Conservation (phyloP, 768 basidiomycete genomes). For the Pleurotus ostreatus region DNA sequence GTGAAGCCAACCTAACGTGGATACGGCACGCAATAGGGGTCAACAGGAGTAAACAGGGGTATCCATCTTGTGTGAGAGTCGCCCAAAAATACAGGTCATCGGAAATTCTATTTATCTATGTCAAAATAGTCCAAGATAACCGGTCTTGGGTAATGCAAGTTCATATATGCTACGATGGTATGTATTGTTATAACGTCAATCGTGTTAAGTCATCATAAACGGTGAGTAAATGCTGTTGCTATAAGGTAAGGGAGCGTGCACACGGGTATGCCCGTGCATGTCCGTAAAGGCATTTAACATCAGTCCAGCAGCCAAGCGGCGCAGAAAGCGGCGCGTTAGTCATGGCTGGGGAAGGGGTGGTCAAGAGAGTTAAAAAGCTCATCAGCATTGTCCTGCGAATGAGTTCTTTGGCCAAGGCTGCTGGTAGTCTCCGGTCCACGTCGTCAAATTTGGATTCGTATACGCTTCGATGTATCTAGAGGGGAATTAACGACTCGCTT, state of each 20-base stretch:
- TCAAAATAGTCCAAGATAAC: too few relatives aligned
- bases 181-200: too few relatives aligned
- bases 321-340: too few relatives aligned
- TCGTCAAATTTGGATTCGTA: constrained; percentile 59
- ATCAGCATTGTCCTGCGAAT: constrained; percentile 34
- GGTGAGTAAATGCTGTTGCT: too few relatives aligned
- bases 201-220: too few relatives aligned
- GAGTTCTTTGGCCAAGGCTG: constrained; percentile 62
- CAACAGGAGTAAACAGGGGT: neutral
- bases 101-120: too few relatives aligned
- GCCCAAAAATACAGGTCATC: too few relatives aligned
- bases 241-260: neutral
- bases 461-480: constrained; percentile 62
- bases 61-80: too few relatives aligned
- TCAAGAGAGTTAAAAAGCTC: neutral
- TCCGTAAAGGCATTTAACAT: neutral
- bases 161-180: too few relatives aligned
- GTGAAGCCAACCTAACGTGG: too few relatives aligned
- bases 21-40: neutral
- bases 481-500: too few relatives aligned
- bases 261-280: neutral
- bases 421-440: constrained; percentile 46
- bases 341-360: neutral
- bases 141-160: too few relatives aligned
- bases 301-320: neutral